Evolutionary conservation across 2,329 filamentous ascomycete species (phyloP).

Genomic region (Colletotrichum viniferum): DNA sequence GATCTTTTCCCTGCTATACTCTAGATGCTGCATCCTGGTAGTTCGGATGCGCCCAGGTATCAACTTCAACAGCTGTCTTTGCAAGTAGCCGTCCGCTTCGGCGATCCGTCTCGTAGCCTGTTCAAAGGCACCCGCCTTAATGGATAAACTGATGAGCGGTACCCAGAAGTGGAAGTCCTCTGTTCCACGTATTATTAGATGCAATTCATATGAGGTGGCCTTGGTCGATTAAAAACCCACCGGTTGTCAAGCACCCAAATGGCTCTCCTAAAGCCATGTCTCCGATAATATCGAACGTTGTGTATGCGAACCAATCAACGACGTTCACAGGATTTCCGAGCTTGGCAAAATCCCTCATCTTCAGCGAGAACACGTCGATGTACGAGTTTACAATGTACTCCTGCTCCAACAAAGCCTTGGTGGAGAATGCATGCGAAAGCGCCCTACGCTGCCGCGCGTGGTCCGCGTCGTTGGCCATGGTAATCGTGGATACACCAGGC

Average conservation of each 20-base stretch:
- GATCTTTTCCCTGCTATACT: neutral
- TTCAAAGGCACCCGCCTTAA: constrained; percentile 5
- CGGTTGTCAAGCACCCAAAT: constrained; percentile 33
- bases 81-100: neutral
- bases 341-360: neutral
- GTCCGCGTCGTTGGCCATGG: constrained; percentile 4
- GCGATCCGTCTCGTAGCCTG: neutral
- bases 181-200: neutral
- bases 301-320: constrained; percentile 37
- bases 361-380: neutral
- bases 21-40: neutral
- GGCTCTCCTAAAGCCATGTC: constrained; percentile 51
- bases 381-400: constrained; percentile 4
- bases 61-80: neutral
- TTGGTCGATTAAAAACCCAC: neutral
- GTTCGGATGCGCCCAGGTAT: neutral
- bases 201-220: neutral
- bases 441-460: constrained; percentile 3
- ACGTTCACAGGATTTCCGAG: constrained; percentile 22
- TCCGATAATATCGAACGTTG: constrained; percentile 46
- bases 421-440: neutral
- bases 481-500: constrained; percentile 4
- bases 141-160: constrained; percentile 1
- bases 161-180: constrained; percentile 6
- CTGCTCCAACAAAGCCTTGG: neutral